Conservation (phyloP, 306 rosid species). For the Prunus mongolica region DNA sequence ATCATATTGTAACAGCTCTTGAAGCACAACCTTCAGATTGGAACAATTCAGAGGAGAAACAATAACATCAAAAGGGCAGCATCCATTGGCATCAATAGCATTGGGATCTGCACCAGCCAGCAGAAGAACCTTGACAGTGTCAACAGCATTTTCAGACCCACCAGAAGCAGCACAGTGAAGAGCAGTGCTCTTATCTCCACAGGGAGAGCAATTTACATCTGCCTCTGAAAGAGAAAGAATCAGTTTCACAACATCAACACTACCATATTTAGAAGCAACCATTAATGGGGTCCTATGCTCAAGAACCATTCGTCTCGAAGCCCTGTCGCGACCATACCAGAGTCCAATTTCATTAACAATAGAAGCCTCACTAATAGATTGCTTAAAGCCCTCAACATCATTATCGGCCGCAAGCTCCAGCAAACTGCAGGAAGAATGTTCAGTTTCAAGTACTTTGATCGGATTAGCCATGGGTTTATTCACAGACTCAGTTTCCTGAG, state of each 20-base stretch:
- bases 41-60: conserved; percentile 43
- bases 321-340: background rate
- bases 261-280: conserved; percentile 15
- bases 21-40: conserved; percentile 17
- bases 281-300: conserved; percentile 11
- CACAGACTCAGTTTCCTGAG: background rate
- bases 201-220: background rate
- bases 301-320: background rate
- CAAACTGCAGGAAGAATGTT: background rate
- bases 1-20: conserved; percentile 36
- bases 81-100: conserved; percentile 45
- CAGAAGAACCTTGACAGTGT: conserved; percentile 54
- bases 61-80: conserved; percentile 63
- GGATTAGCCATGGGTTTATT: background rate
- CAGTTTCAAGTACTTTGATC: background rate
- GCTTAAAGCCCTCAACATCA: conserved; percentile 14
- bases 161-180: conserved; percentile 87
- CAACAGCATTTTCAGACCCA: conserved; percentile 53
- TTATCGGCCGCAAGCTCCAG: conserved; percentile 19
- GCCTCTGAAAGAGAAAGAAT: conserved; percentile 8
- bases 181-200: conserved; percentile 39
- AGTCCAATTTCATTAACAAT: background rate
- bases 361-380: background rate
- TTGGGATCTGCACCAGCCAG: conserved; percentile 55
- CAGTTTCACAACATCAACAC: conserved; percentile 9